Conservation (phyloP, 2,329 filamentous ascomycete genomes). For the Phyllachora maydis region DNA sequence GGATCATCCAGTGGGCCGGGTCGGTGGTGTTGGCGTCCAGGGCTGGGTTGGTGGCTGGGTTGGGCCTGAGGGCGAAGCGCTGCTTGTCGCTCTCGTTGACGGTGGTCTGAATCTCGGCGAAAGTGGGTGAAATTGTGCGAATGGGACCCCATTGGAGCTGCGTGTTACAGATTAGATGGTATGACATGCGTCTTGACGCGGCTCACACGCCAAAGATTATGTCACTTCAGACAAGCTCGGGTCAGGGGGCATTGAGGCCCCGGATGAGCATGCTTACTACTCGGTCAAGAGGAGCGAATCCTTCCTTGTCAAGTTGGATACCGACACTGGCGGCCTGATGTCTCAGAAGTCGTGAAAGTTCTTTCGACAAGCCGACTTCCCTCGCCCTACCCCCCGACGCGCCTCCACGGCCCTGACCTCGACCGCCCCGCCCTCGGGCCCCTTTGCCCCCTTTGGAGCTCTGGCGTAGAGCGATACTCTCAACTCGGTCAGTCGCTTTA, state of each 20-base stretch:
- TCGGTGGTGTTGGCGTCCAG: conserved; percentile 16
- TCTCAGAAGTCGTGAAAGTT: conserved; percentile 29
- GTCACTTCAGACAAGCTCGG: background rate
- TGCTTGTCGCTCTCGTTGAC: conserved; percentile 74
- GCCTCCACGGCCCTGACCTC: conserved; percentile 9
- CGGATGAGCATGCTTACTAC: conserved; percentile 40
- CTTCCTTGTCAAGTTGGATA: conserved; percentile 34
- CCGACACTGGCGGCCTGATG: conserved; percentile 36
- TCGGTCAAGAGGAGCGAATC: conserved; percentile 33
- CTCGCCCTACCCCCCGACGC: conserved; percentile 16
- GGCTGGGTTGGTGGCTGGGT: conserved; percentile 24
- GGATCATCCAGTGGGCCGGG: conserved; percentile 60
- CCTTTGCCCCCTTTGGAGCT: too few relatives aligned
- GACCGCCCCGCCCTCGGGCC: conserved; percentile 6
- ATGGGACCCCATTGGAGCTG: conserved; percentile 36
- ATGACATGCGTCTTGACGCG: background rate
- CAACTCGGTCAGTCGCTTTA: too few relatives aligned
- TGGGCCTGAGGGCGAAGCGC: conserved; percentile 60
- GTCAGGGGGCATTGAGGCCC: too few relatives aligned
- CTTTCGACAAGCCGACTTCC: conserved; percentile 28
- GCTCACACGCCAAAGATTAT: conserved; percentile 1
- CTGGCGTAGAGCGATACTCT: too few relatives aligned
- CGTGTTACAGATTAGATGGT: conserved; percentile 2
- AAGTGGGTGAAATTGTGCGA: conserved; percentile 48
- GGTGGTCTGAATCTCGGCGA: conserved; percentile 49